These are phyloP conservation scores for Nemania diffusa DNA, from an alignment of 2,329 filamentous ascomycete genomes.

Conservation along the genomic window DNA sequence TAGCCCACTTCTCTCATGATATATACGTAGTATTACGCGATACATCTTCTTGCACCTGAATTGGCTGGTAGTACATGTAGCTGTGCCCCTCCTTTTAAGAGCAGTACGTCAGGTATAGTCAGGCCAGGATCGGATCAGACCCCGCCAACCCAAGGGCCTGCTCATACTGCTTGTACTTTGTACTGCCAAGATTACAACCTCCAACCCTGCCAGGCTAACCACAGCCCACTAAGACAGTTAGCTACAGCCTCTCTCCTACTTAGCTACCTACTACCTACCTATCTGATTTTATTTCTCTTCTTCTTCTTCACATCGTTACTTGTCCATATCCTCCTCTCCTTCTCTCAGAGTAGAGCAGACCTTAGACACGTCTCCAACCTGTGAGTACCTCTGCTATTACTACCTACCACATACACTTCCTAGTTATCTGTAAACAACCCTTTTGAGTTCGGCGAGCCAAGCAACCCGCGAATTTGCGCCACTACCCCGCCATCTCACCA, in stretches of 20 bases:
- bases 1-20: not conserved
- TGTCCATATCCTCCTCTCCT: constrained; percentile 7
- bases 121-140: constrained; percentile 31
- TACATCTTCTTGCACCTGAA: constrained; percentile 11
- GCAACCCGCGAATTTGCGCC: constrained; percentile 20
- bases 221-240: constrained; percentile 23
- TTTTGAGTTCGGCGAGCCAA: constrained; percentile 12
- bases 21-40: not conserved
- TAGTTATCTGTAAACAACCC: constrained; percentile 5
- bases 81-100: constrained; percentile 30
- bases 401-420: not conserved
- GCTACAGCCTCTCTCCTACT: constrained; percentile 32
- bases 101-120: constrained; percentile 23
- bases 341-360: not conserved
- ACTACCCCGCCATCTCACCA: constrained; percentile 35
- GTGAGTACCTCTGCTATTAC: constrained; percentile 23
- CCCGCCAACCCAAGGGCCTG: constrained; percentile 25
- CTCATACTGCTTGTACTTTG: not conserved
- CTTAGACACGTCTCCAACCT: not conserved
- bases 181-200: constrained; percentile 5
- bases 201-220: constrained; percentile 21
- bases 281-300: constrained; percentile 16
- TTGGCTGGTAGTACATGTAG: constrained; percentile 11
- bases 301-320: constrained; percentile 21
- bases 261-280: constrained; percentile 6